Evolutionary conservation across 176 grass and related monocot genomes (phyloP), one percentile per base, ranked within the genome.

Genomic region (Zizania latifolia): DNA sequence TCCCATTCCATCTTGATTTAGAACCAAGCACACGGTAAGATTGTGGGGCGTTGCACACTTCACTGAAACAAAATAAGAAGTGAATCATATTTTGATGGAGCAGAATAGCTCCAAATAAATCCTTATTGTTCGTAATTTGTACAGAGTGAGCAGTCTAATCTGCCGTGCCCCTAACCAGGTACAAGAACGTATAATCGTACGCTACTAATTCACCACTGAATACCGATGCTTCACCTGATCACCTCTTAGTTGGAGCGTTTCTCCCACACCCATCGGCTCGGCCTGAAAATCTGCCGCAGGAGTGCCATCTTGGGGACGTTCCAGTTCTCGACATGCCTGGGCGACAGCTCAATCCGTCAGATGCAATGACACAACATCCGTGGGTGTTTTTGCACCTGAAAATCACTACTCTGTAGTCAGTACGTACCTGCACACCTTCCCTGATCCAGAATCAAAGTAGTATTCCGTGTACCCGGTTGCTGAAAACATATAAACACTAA

Each of bases 391-490:
- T 23, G 28, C 27, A 79, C 13, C 12, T 39, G 43, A 48, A 77
- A 38, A 48, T 39, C 70, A 33, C 23, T 29, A 26, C 22, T 22
- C 6, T n/a, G 22, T 53, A 3, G 48, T 22, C 48, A 53, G 48
- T n/a, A 53, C n/a, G 58, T 87, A 93, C 90, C 87, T 94, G 86
- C 86, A 86, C 41, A 99, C 84, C 84, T 79, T 92, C 35, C 84
- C 89, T 5, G 95, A 92, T 48, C 90, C 57, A 10, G 41, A 68
- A 60, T 90, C 76, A 27, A 99, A 99, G 50, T 88, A 94, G 82
- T 90, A 94, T 68, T 94, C 91, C 0, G 94, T 93, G 84, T 91
- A 97, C 9, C 90, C 95, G 29, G 95, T 99, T n/a, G 95, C 95
- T 94, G 76, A 53, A 72, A 46, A 76, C 4, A 1, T 8, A 77